Evolutionary conservation across 768 basidiomycete species (phyloP).

Genomic region (Suillus occidentalis): DNA sequence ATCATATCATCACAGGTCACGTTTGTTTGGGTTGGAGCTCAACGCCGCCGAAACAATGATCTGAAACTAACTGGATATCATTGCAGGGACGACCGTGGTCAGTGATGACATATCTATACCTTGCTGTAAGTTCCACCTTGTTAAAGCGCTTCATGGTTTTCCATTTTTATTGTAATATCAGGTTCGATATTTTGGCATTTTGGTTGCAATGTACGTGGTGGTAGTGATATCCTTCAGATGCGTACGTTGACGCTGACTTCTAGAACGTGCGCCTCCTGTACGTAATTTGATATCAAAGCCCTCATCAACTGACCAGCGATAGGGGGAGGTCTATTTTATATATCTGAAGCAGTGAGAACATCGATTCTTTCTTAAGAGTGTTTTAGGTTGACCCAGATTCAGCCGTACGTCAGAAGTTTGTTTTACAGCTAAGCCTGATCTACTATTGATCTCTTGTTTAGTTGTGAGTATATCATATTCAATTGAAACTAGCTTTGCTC

Average conservation of each 20-base stretch:
- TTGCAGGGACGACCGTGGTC: not conserved
- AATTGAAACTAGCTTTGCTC: not conserved
- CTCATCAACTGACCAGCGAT: not conserved
- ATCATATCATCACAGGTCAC: not conserved
- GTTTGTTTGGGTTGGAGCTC: not conserved
- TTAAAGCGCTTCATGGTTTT: not conserved
- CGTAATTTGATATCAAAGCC: not conserved
- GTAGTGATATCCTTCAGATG: not conserved
- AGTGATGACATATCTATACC: not conserved
- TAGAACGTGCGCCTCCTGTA: not conserved
- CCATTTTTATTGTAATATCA: not conserved
- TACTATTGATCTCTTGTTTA: not conserved
- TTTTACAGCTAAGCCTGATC: not conserved
- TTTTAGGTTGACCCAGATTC: not conserved
- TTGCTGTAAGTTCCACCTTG: not conserved
- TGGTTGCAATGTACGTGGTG: not conserved
- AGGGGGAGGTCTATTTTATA: not conserved
- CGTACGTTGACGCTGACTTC: not conserved
- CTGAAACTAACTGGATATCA: not conserved
- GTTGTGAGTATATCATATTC: not conserved
- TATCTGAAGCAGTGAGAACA: not conserved
- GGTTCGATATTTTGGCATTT: conserved; percentile 2
- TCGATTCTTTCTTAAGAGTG: not conserved
- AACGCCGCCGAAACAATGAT: not conserved
- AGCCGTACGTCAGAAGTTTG: not conserved